These are phyloP conservation scores for Metarhizium guizhouense DNA, from an alignment of 2,329 filamentous ascomycete species.

Conservation along the genomic window DNA sequence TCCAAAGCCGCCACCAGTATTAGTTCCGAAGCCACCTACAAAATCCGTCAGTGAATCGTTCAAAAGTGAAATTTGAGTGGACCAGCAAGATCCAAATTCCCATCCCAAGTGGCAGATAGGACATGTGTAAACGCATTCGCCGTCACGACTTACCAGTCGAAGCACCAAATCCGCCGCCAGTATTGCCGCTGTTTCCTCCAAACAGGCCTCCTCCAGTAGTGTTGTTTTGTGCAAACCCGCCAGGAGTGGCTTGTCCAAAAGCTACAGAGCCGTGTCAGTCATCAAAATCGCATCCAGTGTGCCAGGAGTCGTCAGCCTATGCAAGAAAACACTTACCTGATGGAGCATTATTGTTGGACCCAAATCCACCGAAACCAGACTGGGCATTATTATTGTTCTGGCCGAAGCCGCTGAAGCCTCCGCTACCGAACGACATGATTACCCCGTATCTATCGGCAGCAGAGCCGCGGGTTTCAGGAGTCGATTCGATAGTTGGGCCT, in stretches of 20 bases:
- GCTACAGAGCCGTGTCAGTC: constrained; percentile 18
- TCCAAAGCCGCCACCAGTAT: constrained; percentile 27
- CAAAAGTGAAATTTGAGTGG: not conserved
- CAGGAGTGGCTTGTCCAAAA: constrained; percentile 24
- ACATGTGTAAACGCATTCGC: not conserved
- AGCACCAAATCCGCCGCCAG: constrained; percentile 27
- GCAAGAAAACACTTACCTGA: constrained; percentile 39
- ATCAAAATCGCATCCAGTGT: constrained; percentile 12
- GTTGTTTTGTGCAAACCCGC: constrained; percentile 34
- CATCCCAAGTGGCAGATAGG: constrained; percentile 5
- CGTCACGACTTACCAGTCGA: constrained; percentile 21
- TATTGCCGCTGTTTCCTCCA: constrained; percentile 24
- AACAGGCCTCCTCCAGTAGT: constrained; percentile 33
- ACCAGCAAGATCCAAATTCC: not conserved
- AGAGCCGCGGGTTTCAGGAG: not conserved
- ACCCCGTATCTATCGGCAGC: constrained; percentile 6
- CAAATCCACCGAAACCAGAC: constrained; percentile 50
- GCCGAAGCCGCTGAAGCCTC: constrained; percentile 50
- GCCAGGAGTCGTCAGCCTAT: not conserved
- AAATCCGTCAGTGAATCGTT: constrained; percentile 3
- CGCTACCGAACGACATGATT: constrained; percentile 48
- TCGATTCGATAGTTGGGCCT: not conserved
- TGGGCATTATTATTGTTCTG: constrained; percentile 39
- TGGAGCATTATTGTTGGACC: constrained; percentile 30
- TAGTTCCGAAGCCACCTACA: constrained; percentile 29